Evolutionary conservation across 1,284 basidiomycete genomes (phyloP).

Genomic region (Mycena sp.): DNA sequence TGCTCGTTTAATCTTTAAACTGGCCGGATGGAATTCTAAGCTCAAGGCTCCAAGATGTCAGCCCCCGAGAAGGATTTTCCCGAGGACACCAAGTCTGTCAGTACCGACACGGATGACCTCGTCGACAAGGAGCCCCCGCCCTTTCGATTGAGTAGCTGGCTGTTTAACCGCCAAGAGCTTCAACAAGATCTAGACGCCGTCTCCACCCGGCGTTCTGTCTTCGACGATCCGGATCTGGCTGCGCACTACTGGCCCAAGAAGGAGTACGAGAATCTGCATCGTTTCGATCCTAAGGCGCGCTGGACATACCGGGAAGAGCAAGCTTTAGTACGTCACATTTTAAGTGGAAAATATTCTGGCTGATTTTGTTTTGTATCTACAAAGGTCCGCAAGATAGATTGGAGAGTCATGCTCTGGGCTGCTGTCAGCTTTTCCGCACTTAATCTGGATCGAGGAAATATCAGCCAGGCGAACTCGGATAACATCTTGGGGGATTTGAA

Average conservation of each 20-base stretch:
- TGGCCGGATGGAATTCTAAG: not conserved
- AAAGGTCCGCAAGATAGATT: conserved; percentile 68
- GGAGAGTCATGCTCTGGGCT: conserved; percentile 74
- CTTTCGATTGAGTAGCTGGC: conserved; percentile 40
- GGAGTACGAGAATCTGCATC: conserved; percentile 71
- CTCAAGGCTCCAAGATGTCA: not conserved
- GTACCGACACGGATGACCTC: conserved; percentile 26
- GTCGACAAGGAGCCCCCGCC: conserved; percentile 39
- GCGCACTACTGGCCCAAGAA: conserved; percentile 65
- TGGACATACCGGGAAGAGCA: conserved; percentile 80
- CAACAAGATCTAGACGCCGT: conserved; percentile 51
- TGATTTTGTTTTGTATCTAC: too few species aligned
- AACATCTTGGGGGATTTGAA: conserved; percentile 73
- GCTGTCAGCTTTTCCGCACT: conserved; percentile 71
- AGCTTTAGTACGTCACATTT: conserved; percentile 42
- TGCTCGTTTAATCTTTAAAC: conserved; percentile 13
- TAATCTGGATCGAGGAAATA: conserved; percentile 68
- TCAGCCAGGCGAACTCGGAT: conserved; percentile 74
- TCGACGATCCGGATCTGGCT: conserved; percentile 64
- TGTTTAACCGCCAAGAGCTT: conserved; percentile 43
- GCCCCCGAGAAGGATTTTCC: not conserved
- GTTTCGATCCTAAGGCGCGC: conserved; percentile 73
- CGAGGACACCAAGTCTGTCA: conserved; percentile 20
- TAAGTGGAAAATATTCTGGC: too few species aligned
- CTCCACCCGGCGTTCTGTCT: conserved; percentile 65